Conservation (phyloP, 345 rosid genomes). For the Populus alba region DNA sequence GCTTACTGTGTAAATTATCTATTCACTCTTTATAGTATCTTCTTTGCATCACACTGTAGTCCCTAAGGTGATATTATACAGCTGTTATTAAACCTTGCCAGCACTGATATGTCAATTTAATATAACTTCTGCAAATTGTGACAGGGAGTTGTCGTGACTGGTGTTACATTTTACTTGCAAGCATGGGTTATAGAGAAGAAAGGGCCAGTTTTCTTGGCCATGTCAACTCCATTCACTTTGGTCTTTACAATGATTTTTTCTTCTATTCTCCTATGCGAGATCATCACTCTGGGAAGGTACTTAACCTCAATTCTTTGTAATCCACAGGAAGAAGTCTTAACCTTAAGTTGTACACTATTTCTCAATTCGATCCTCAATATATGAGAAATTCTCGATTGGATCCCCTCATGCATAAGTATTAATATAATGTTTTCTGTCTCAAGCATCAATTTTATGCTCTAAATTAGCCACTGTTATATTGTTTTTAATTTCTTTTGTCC, state of each 20-base stretch:
- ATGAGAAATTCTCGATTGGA: not conserved
- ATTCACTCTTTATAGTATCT: not conserved
- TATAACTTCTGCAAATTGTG: not conserved
- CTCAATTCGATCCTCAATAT: not conserved
- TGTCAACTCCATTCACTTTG: conserved; percentile 75
- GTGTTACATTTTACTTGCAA: conserved; percentile 76
- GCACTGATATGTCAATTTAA: not conserved
- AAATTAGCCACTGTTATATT: not conserved
- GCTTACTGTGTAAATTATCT: conserved; percentile 59
- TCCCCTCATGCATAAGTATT: not conserved
- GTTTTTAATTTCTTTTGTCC: not conserved
- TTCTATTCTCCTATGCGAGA: conserved; percentile 58
- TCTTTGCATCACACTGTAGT: not conserved
- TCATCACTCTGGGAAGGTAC: conserved; percentile 72
- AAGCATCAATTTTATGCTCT: too few species aligned
- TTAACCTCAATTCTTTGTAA: not conserved
- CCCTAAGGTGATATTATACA: not conserved
- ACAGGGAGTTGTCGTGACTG: conserved; percentile 91
- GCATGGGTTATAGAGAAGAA: conserved; percentile 87
- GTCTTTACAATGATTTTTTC: conserved; percentile 65
- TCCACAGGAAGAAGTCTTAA: too few species aligned
- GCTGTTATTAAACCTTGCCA: too few species aligned
- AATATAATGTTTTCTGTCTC: not conserved
- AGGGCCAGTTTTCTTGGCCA: conserved; percentile 89
- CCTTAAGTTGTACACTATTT: not conserved